Evolutionary conservation across 768 basidiomycete genomes (phyloP).

Genomic region (Pleurotus eryngii): DNA sequence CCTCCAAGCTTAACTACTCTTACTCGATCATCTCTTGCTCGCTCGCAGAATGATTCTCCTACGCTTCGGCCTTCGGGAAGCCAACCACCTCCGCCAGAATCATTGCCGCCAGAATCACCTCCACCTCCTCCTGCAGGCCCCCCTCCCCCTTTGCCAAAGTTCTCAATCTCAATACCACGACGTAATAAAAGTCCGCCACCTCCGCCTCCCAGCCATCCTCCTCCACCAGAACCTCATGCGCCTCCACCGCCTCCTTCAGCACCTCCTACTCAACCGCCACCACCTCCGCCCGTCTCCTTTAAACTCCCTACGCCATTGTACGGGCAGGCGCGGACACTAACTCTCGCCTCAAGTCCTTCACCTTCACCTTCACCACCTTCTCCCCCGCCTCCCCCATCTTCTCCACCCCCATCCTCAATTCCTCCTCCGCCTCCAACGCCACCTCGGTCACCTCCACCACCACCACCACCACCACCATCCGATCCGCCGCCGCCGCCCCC

Average conservation of each 20-base stretch:
- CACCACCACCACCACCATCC: slow-evolving; percentile 33
- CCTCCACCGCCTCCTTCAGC: slow-evolving; percentile 29
- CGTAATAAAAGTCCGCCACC: background rate
- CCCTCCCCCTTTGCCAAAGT: slow-evolving; percentile 12
- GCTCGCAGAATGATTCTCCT: no score
- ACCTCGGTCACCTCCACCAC: slow-evolving; percentile 29
- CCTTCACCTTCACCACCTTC: slow-evolving; percentile 24
- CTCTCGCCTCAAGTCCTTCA: slow-evolving; percentile 20
- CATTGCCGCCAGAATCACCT: slow-evolving; percentile 23
- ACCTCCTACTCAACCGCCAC: slow-evolving; percentile 17
- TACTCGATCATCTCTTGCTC: no score
- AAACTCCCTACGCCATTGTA: background rate
- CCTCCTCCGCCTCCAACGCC: slow-evolving; percentile 26
- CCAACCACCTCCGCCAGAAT: slow-evolving; percentile 27
- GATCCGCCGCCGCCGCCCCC: slow-evolving; percentile 30
- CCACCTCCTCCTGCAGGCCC: slow-evolving; percentile 25
- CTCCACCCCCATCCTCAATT: slow-evolving; percentile 21
- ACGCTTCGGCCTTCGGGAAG: no score
- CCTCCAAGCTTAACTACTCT: slow-evolving; percentile 24
- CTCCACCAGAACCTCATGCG: slow-evolving; percentile 29
- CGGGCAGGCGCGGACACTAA: slow-evolving; percentile 7
- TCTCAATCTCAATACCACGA: slow-evolving; percentile 19
- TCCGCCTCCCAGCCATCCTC: slow-evolving; percentile 13
- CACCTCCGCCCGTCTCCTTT: slow-evolving; percentile 10
- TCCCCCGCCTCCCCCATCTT: slow-evolving; percentile 16